Evolutionary conservation across 169 alveolate species (phyloP).

Genomic region (Blepharisma undulans): DNA sequence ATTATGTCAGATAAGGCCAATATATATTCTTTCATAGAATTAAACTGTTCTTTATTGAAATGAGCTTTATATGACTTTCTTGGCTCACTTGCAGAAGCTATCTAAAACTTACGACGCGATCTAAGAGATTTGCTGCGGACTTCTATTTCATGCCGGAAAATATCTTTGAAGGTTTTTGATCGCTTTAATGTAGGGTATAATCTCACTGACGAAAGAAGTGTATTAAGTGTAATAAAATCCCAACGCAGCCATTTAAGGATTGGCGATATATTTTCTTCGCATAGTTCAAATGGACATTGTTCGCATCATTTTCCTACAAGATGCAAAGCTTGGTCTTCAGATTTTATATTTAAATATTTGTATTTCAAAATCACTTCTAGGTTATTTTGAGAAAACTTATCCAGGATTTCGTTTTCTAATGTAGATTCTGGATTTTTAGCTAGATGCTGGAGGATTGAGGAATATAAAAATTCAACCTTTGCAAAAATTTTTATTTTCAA

Average conservation of each 20-base stretch:
- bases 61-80: not conserved
- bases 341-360: conserved; percentile 1
- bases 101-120: not conserved
- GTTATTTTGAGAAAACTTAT: not conserved
- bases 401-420: not conserved
- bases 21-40: not conserved
- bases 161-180: not conserved
- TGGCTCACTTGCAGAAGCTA: not conserved
- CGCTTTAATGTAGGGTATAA: not conserved
- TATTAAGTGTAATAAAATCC: not conserved
- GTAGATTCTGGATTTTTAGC: not conserved
- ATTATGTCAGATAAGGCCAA: not conserved
- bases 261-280: not conserved
- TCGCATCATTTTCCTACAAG: not conserved
- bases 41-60: not conserved
- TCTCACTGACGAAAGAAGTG: not conserved
- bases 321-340: conserved; percentile 1
- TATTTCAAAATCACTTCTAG: not conserved
- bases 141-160: not conserved
- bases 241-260: not conserved
- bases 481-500: not conserved
- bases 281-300: not conserved
- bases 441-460: not conserved
- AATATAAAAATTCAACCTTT: not conserved
- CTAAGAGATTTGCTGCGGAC: not conserved